Base-by-base conservation (phyloP, 495 filamentous ascomycete species). In the Talaromyces adpressus region DNA sequence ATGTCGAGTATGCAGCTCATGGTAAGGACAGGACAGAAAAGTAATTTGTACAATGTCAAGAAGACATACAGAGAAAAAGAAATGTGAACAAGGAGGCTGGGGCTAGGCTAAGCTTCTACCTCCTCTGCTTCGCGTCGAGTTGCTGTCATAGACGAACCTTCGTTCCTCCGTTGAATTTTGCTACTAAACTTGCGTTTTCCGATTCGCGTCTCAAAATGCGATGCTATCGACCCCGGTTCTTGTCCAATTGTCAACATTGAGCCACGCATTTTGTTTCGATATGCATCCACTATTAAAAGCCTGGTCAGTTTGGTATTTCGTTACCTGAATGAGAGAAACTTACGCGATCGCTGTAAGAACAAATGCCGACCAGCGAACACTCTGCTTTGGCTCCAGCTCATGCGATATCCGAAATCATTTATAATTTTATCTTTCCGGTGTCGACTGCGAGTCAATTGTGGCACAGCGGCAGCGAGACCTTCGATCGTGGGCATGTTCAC, bases 341-440 rank as follows among this genome's bases (percentile, higher is more conserved):
- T 79, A 97, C 93, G 77, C 67, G 92, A 92, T 80, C 89, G 86
- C 75, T 98, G 94, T 73, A 98, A 77, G 71, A 98, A 98, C 65
- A 97, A 79, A 56, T 87, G 90, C 68, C 91, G 82, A 4, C 86
- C 89, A 16, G 90, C 84, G 77, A 97, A 97, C 1, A 91, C 87
- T 52, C 93, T 82, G 71, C 91, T 92, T 75, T 97, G 93, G 57
- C 90, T 85, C 94, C 94, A 98, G 51, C 89, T 91, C 87, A 98
- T 95, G 16, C 93, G 84, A 69, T 95, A 97, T 0, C 92, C 94
- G 56, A 98, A 72, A 70, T 98, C 92, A 69, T 98, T 98, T 65
- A 98, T 71, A 57, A 89, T 78, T 4, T 92, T 84, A 71, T 98
- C 93, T 75, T 91, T 93, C 49, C 79, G 84, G 57, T 90, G 84